phyloP scores from a whole-genome alignment of 352 stramenopile genomes.

The Pythium rhizo-oryzae region DNA sequence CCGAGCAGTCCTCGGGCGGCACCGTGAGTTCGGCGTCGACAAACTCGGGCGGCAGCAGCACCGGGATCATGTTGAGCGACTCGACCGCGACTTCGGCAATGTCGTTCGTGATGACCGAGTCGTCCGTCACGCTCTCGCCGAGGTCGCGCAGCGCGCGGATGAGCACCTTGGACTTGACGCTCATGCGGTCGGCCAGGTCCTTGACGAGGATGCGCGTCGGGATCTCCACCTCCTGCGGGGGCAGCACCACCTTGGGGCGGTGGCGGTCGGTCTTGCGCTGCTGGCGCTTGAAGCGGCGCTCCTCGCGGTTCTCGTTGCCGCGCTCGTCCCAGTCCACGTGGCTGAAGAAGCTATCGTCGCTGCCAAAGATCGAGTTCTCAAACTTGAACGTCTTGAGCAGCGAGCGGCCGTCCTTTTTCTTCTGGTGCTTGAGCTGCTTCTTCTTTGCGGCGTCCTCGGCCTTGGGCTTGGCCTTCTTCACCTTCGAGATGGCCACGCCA shows the following conservation, averaged over 20 bases:
- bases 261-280: conserved; percentile 59
- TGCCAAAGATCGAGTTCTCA: conserved; percentile 86
- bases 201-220: conserved; percentile 70
- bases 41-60: conserved; percentile 82
- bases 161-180: conserved; percentile 70
- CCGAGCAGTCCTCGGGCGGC: conserved; percentile 64
- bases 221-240: conserved; percentile 80
- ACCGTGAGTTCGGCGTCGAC: conserved; percentile 73
- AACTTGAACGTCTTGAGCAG: conserved; percentile 86
- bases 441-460: conserved; percentile 35
- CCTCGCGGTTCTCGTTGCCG: conserved; percentile 56
- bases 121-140: conserved; percentile 71
- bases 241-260: conserved; percentile 38
- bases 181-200: conserved; percentile 82
- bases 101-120: conserved; percentile 73
- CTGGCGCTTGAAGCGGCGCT: conserved; percentile 61
- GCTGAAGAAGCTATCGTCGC: conserved; percentile 63
- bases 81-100: conserved; percentile 84
- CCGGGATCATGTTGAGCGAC: conserved; percentile 84
- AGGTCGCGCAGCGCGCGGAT: conserved; percentile 66
- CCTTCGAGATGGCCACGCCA: conserved; percentile 29
- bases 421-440: conserved; percentile 71
- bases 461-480: conserved; percentile 40
- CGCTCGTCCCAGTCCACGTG: conserved; percentile 76
- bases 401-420: conserved; percentile 74